Evolutionary conservation across 257 asterid genomes (phyloP).

Genomic region (Scutellaria galericulata): DNA sequence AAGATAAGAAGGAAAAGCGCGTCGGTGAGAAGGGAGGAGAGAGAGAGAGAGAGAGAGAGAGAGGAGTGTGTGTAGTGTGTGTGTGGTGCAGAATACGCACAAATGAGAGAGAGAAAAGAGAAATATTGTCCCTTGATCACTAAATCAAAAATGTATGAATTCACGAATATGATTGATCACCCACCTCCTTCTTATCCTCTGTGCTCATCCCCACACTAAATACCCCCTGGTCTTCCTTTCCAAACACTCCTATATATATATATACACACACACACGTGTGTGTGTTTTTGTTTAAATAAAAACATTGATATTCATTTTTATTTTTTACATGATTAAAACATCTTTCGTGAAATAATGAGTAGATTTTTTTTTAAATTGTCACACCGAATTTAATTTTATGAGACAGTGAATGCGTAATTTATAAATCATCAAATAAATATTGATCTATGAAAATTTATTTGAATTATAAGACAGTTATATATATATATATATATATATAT

Average conservation of each 20-base stretch:
- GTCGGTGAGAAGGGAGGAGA: slow-evolving; percentile 31
- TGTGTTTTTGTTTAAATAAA: neutral
- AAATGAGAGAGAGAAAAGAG: slow-evolving; percentile 17
- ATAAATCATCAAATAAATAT: too few relatives aligned
- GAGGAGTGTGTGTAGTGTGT: slow-evolving; percentile 22
- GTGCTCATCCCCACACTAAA: slow-evolving; percentile 2
- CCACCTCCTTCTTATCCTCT: slow-evolving; percentile 18
- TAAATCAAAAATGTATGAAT: slow-evolving; percentile 10
- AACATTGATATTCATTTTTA: too few relatives aligned
- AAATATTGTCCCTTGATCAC: slow-evolving; percentile 30
- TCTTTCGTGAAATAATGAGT: too few relatives aligned
- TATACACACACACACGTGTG: too few relatives aligned
- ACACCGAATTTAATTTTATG: too few relatives aligned
- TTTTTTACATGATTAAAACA: too few relatives aligned
- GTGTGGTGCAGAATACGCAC: slow-evolving; percentile 43
- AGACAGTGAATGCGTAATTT: too few relatives aligned
- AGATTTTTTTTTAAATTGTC: too few relatives aligned
- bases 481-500: too few relatives aligned
- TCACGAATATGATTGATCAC: slow-evolving; percentile 9
- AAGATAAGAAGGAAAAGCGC: slow-evolving; percentile 25
- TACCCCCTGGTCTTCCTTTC: neutral
- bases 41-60: neutral
- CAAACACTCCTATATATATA: neutral
- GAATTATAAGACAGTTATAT: too few relatives aligned
- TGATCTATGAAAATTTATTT: too few relatives aligned